Evolutionary conservation across 2,329 filamentous ascomycete species (phyloP), one percentile per base, ranked within the genome.

Genomic region (Didymella exigua): DNA sequence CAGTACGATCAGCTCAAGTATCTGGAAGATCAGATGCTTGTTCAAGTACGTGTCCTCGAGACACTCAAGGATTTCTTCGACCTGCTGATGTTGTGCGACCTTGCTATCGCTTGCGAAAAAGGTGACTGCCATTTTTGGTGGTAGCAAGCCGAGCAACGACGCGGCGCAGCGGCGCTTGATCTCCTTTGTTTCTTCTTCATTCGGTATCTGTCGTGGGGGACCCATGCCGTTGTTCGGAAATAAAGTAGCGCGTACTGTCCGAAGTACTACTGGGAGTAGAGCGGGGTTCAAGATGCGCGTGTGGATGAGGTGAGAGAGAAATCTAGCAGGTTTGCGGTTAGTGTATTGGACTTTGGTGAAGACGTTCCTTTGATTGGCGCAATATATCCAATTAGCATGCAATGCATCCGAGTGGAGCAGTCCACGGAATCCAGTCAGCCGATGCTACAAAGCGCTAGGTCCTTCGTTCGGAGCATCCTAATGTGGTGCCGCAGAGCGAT

Each of bases 1-100:
- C 52, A 91, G 84, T n/a, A 97, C 79, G 2, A 96, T 73, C 54
- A 93, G 77, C 77, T 99, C 95, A 29, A 98, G 77, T 42, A 95
- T 81, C 38, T 86, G 82, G 70, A 96, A 96, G 64, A 96, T 79
- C 27, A 98, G 79, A 77, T 97, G 92, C 78, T 93, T 96, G 77
- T 99, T 99, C 76, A 92, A 89, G 77, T 96, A 96, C 46, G 84
- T 81, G 75, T 97, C 92, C 14, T 84, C 85, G 62, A 96, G 88
- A 31, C 93, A 80, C 65, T 89, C 86, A 41, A 98, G 80, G 40
- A 92, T 79, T 21, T 79, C 78, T 49, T 79, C 78, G 23, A 84
- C 77, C 58, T 82, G 77, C 68, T 87, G 85, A 60, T 91, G 82
- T 63, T 88, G 83, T 56, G 78, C 75, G 38, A 86, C 75, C 82